Base-by-base conservation (phyloP, 208 protist species). In the Polymyxa betae region DNA sequence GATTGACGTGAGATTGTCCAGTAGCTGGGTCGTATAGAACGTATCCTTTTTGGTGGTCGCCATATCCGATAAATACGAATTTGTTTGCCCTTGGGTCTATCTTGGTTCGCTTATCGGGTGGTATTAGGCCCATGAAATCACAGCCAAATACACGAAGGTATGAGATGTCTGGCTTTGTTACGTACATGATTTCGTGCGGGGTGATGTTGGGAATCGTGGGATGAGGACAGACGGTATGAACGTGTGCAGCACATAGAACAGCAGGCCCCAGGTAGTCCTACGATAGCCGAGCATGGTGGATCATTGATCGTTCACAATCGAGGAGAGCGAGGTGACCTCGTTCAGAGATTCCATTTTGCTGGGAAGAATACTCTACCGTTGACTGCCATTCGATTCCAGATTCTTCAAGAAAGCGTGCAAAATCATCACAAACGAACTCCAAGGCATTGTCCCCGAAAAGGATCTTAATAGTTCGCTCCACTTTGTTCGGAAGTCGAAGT, bases 351-450 rank as follows among this genome's bases (percentile, higher is more conserved):
- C 35, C n/a, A 43, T 82, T 82, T 43, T 82, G 72, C 12, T 43
- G 16, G 5, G 72, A 82, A 5, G 72, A 82, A 43, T 82, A 82
- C 35, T 35, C 72, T 12, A 82, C 72, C 5, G 40, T 82, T 20
- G 72, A 82, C 72, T 82, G 72, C 72, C 72, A 82, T 35, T 82
- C 72, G 35, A 82, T 82, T 35, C 72, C 72, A 35, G 5, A 20
- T 12, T 35, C n/a, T 5, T 20, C n/a, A n/a, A 82, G 72, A 82
- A 40, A 82, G n/a, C 12, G 5, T 35, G 16, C 12, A n/a, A 82
- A 82, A 5, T 82, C n/a, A n/a, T 5, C 35, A n/a, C 12, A 40
- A 12, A 82, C 35, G n/a, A 82, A 82, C 72, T 40, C 72, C 5
- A 20, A 20, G 35, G 5, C 72, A 35, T 82, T 82, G 72, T 82